Conservation (phyloP, 306 rosid genomes). For the Prunus mira region DNA sequence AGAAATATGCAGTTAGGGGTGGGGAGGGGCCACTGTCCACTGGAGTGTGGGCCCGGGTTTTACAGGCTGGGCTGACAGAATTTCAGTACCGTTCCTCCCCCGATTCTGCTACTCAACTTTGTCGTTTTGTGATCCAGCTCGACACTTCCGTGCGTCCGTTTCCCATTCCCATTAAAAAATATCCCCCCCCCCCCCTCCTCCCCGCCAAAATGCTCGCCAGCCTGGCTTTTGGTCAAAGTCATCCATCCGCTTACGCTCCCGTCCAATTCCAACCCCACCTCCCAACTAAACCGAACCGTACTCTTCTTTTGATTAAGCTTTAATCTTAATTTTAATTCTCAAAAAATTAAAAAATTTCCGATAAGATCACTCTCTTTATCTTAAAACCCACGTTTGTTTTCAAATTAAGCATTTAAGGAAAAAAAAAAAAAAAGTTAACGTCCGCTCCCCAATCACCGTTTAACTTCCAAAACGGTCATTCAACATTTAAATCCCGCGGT, state of each 20-base stretch:
- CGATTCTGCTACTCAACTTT: constrained; percentile 32
- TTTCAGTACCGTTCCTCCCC: constrained; percentile 33
- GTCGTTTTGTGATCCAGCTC: constrained; percentile 46
- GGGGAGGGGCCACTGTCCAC: constrained; percentile 4
- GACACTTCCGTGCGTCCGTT: constrained; percentile 33
- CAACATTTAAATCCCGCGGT: constrained; percentile 6
- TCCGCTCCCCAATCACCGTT: background rate
- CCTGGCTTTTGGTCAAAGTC: constrained; percentile 48
- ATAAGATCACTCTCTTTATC: constrained; percentile 1
- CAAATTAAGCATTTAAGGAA: background rate
- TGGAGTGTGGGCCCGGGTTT: constrained; percentile 23
- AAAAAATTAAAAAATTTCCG: background rate
- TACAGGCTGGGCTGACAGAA: constrained; percentile 54
- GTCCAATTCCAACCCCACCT: constrained; percentile 5
- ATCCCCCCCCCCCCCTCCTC: background rate
- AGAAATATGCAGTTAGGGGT: constrained; percentile 37
- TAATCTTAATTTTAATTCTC: background rate
- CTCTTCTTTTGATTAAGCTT: background rate
- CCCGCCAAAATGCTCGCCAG: constrained; percentile 34
- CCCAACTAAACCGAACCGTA: constrained; percentile 6
- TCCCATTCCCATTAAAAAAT: background rate
- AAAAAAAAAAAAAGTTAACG: background rate
- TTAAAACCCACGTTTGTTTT: background rate
- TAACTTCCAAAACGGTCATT: constrained; percentile 29
- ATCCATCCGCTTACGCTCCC: constrained; percentile 23